Base-by-base conservation (phyloP, 345 rosid species). In the Noccaea bulbosa region DNA sequence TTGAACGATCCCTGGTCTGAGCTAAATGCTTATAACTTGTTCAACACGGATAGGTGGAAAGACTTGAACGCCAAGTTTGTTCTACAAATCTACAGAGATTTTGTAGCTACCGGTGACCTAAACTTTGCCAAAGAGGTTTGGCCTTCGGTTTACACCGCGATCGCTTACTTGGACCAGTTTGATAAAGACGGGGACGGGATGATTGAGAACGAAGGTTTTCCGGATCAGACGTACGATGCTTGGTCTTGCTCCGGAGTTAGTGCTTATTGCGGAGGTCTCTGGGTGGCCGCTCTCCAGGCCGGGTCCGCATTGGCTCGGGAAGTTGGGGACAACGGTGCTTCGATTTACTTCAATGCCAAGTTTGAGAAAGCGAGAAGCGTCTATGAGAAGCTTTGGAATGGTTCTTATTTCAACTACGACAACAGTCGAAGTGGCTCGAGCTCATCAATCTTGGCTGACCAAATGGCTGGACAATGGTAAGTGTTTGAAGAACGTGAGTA, bases 211-310 rank as follows among this genome's bases (percentile, higher is more conserved):
- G 89, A 87, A 71, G 93, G 96, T 44, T 87, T 86, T 70, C 96
- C 93, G 7, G 93, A 90, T 79, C 96, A 87, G 76, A 90, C 96
- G 2, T 90, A 90, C 27, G 93, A 90, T 10, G 82, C 89, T 0
- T 90, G 93, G 96, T 68, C 87, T 50, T 86, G 73, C 58, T 62
- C 70, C 0, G 96, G 96, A 4, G 84, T 87, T 52, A 90, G 89
- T 53, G 87, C 93, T 6, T 90, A 90, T 32, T 82, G 89, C 2
- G 93, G 93, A 0, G 93, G 93, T 53, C 87, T 90, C 0, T 90
- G 96, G 96, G 93, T 87, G 16, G 89, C 96, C 5, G 89, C 96
- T 33, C 83, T 90, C 8, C 87, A 90, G 70, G 96, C 93, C 14
- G 79, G 84, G n/a, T 84, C 93, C 0, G 90, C 88, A 38, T 63